Conservation (phyloP, 2,329 filamentous ascomycete genomes). For the Rutstroemia sp. region DNA sequence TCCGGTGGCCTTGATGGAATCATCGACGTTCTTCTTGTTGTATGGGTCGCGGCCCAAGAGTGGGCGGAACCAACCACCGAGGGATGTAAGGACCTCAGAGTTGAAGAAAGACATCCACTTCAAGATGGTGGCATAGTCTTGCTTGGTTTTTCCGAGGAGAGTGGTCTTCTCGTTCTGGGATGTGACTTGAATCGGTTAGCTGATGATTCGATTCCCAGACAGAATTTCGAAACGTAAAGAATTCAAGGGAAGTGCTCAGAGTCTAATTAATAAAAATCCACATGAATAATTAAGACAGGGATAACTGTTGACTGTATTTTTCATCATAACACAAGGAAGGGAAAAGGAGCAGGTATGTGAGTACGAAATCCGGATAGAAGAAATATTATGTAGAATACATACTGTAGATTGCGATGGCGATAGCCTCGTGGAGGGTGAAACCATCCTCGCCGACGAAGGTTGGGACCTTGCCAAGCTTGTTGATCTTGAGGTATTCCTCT, state of each 20-base stretch:
- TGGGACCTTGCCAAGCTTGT: conserved; percentile 84
- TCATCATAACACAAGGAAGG: conserved; percentile 27
- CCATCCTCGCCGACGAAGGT: conserved; percentile 90
- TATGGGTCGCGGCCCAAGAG: conserved; percentile 75
- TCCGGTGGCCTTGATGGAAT: conserved; percentile 59
- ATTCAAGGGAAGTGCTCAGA: conserved; percentile 50
- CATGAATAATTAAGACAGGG: conserved; percentile 92
- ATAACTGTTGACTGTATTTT: conserved; percentile 79
- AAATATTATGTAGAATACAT: conserved; percentile 40
- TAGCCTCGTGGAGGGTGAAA: conserved; percentile 79
- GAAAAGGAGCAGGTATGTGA: conserved; percentile 8
- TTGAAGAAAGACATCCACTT: conserved; percentile 98
- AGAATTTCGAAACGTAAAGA: conserved; percentile 8
- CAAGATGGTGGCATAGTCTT: conserved; percentile 94
- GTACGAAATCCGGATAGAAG: not conserved
- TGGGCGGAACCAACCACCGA: conserved; percentile 80
- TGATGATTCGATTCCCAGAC: conserved; percentile 10
- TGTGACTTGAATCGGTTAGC: conserved; percentile 57
- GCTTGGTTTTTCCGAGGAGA: conserved; percentile 98
- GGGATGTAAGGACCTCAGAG: conserved; percentile 65
- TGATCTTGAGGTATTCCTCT: conserved; percentile 75
- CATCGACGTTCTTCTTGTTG: conserved; percentile 97
- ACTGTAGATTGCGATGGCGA: conserved; percentile 98
- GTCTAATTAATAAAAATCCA: conserved; percentile 73
- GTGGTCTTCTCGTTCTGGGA: conserved; percentile 99